A percentile compares a stretch with the other conserved stretches of the same genome.
Conservation (phyloP, 1,284 basidiomycete species). For the Tilletia setariae region DNA sequence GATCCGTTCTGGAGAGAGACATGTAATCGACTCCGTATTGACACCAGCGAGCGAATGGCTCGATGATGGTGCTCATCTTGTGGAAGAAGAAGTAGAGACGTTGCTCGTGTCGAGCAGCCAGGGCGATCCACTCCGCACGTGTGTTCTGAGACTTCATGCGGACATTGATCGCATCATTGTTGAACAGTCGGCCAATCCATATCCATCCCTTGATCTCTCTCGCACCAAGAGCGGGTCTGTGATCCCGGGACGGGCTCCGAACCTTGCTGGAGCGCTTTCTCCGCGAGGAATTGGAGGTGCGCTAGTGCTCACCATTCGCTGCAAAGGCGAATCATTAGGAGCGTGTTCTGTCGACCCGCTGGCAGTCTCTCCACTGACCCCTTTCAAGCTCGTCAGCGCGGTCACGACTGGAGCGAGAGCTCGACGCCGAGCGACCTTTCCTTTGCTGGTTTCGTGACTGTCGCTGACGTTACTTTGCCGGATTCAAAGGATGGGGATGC, state of each 20-base stretch:
- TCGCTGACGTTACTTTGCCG: too few relatives aligned
- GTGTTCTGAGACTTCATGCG: conserved; percentile 35
- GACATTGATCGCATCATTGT: conserved; percentile 46
- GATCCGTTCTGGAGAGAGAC: conserved; percentile 49
- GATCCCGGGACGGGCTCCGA: neutral
- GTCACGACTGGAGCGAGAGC: too few relatives aligned
- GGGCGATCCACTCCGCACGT: conserved; percentile 45
- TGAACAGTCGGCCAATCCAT: conserved; percentile 42
- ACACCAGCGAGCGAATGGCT: conserved; percentile 45
- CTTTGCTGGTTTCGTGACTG: too few relatives aligned
- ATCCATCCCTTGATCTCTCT: too few relatives aligned
- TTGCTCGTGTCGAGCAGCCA: conserved; percentile 48
- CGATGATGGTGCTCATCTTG: conserved; percentile 43
- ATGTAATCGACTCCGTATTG: conserved; percentile 48
- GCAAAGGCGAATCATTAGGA: neutral
- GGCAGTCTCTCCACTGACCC: neutral
- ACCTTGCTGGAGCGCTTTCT: neutral
- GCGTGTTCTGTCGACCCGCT: neutral
- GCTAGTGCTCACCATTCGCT: neutral
- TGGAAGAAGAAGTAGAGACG: conserved; percentile 47
- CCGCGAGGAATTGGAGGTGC: conserved; percentile 3
- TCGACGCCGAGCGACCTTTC: too few relatives aligned
- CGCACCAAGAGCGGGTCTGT: too few relatives aligned
- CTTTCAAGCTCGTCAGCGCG: too few relatives aligned
- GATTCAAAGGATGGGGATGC: too few relatives aligned